Evolutionary conservation across 345 rosid genomes (phyloP), one percentile per base, ranked within the genome.

Genomic region (Erucastrum elatum): DNA sequence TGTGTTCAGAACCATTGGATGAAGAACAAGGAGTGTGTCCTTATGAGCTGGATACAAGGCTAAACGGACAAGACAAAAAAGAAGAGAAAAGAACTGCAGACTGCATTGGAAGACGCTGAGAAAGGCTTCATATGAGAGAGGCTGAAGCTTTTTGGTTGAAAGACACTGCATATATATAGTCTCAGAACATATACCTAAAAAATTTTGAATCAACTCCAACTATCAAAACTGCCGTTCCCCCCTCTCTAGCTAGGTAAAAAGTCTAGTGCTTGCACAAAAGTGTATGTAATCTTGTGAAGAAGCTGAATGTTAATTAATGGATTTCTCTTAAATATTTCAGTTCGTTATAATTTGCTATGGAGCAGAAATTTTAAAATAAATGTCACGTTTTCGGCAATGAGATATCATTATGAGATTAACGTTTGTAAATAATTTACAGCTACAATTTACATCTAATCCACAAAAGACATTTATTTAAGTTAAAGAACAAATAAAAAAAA

Each of bases 131-230:
- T 2, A 83, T 41, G 77, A 79, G 53, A 65, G 65, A 41, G 76
- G 59, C 65, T 25, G 96, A 94, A 88, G 81, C 84, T 61, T 83
- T 86, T 7, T 86, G 89, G 96, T 94, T 93, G 97, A 91, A 86
- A 83, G 94, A 86, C 79, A 87, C 90, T 4, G 96, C 93, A 15
- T 65, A 6, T 35, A 64, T 30, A 76, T 86, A 35, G 70, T 86
- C 35, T 33, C 35, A 4, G 6, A 4, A 33, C 35, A 31, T 31
- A 33, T 33, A 33, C 35, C 6, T 4, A 33, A 7, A 33, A 7
- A 33, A 7, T 33, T 7, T 33, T 6, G 35, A 33, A 33, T 33
- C 35, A 33, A 33, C 35, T 33, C 35, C 35, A 33, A 33, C 6
- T 33, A 33, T 33, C 35, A 39, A 27, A 27, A 66, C 51, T 68